phyloP scores from a whole-genome alignment of 2,329 filamentous ascomycete species.

The Fusarium lyarnte region DNA sequence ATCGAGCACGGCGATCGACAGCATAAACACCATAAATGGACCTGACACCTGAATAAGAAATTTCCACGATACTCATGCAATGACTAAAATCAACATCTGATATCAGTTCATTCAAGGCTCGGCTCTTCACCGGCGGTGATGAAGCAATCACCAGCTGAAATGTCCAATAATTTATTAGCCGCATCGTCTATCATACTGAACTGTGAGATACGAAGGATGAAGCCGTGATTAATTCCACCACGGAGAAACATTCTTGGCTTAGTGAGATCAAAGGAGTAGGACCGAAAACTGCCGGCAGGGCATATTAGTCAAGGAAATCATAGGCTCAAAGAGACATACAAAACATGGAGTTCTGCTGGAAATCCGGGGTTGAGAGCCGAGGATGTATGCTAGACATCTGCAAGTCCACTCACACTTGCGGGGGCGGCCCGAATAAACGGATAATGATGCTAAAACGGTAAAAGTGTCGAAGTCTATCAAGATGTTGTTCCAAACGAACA shows the following conservation, averaged over 20 bases:
- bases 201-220: not conserved
- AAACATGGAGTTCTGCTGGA: not conserved
- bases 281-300: not conserved
- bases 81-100: not conserved
- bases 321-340: not conserved
- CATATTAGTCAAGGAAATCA: not conserved
- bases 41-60: too few species aligned
- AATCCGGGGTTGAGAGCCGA: not conserved
- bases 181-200: rapidly evolving
- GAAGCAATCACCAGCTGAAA: not conserved
- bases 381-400: not conserved
- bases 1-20: not conserved
- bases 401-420: conserved; percentile 6
- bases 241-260: not conserved
- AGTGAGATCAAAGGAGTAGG: not conserved
- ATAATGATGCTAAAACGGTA: not conserved
- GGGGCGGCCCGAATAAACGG: conserved; percentile 20
- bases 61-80: not conserved
- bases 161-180: too few species aligned
- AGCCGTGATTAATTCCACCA: not conserved
- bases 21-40: not conserved
- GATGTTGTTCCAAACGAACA: not conserved
- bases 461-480: not conserved
- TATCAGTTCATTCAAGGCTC: not conserved
- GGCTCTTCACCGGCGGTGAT: conserved; percentile 3